phyloP scores from a whole-genome alignment of 352 stramenopile genomes.

The Phytophthora citrophthora region DNA sequence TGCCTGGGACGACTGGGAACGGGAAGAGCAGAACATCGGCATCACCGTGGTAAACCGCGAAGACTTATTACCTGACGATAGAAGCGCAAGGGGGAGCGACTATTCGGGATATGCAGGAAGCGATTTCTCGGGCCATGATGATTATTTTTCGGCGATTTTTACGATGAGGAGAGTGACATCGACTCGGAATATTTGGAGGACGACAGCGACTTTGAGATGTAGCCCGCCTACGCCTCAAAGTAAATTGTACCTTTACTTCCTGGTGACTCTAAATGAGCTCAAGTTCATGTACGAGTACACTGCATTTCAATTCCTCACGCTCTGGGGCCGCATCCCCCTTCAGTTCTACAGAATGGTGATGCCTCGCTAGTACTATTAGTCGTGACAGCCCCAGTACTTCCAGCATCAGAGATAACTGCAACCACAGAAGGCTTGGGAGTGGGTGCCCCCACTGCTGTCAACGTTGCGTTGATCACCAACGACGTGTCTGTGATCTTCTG shows the following conservation, averaged over 20 bases:
- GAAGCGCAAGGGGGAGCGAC: neutral
- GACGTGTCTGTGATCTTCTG: conserved; percentile 44
- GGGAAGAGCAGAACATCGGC: neutral
- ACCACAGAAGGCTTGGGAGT: conserved; percentile 26
- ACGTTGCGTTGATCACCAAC: conserved; percentile 50
- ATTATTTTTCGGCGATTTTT: neutral
- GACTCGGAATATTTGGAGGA: conserved; percentile 14
- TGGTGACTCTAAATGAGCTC: neutral
- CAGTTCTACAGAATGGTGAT: neutral
- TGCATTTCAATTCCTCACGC: neutral
- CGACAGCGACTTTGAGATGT: conserved; percentile 27
- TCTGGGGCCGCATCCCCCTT: neutral
- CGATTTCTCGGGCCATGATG: neutral
- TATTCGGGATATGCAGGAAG: neutral
- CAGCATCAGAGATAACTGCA: conserved; percentile 15
- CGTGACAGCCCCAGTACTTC: neutral
- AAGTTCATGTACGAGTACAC: neutral
- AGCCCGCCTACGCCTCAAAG: neutral
- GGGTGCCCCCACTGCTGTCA: conserved; percentile 30
- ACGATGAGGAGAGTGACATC: conserved; percentile 9
- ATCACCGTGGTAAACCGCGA: conserved; percentile 12
- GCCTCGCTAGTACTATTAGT: neutral
- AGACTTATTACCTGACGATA: neutral
- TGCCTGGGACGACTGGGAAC: conserved; percentile 24
- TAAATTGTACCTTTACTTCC: too few relatives aligned